Evolutionary conservation across 805 yeast genomes (phyloP).

Genomic region (Metschnikowia rubicola): DNA sequence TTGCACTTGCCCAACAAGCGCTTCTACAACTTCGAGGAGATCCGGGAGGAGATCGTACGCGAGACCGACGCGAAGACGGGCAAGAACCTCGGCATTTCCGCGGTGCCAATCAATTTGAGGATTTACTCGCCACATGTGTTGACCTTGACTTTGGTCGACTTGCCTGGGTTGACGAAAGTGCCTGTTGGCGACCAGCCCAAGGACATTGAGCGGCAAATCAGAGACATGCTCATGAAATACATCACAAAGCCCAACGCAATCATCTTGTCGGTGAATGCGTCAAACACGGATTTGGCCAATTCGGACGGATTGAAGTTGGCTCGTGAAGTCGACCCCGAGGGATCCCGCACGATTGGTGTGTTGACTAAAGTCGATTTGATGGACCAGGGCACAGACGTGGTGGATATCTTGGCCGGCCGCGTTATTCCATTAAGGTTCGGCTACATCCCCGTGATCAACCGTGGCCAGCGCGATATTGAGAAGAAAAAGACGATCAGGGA

Average conservation of each 20-base stretch:
- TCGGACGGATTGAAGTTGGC: conserved; percentile 95
- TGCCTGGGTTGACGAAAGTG: conserved; percentile 96
- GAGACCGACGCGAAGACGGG: conserved; percentile 87
- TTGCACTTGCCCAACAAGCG: conserved; percentile 86
- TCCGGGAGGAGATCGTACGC: conserved; percentile 83
- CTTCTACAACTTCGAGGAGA: conserved; percentile 83
- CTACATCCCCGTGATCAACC: conserved; percentile 86
- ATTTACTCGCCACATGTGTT: conserved; percentile 91
- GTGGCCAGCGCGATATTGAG: conserved; percentile 97
- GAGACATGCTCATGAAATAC: conserved; percentile 88
- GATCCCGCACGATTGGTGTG: conserved; percentile 93
- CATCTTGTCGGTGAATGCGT: conserved; percentile 77
- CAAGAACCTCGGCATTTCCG: conserved; percentile 80
- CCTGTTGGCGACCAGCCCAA: conserved; percentile 99
- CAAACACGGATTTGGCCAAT: conserved; percentile 95
- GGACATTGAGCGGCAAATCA: conserved; percentile 91
- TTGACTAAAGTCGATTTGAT: conserved; percentile 92
- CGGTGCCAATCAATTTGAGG: conserved; percentile 89
- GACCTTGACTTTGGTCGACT: conserved; percentile 89
- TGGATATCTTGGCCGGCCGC: conserved; percentile 91
- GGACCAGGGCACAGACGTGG: conserved; percentile 97
- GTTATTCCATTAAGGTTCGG: conserved; percentile 94
- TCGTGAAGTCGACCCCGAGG: conserved; percentile 97
- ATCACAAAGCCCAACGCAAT: conserved; percentile 95
- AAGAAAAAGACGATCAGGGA: conserved; percentile 79